Base-by-base conservation (phyloP, 140 eudicot genomes). In the Anethum foeniculum region DNA sequence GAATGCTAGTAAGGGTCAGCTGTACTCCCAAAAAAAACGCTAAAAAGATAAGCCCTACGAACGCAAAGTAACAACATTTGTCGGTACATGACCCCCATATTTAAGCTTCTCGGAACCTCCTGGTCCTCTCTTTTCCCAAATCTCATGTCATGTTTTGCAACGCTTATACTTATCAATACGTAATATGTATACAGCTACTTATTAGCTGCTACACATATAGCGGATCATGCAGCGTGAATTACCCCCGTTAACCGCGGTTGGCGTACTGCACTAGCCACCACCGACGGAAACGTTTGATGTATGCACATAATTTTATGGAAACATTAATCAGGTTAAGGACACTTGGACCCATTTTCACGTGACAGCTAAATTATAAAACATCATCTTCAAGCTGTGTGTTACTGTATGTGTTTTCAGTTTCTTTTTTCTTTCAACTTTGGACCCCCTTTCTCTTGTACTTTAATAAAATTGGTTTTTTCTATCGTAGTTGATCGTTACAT, bases 161-260 rank as follows among this genome's bases (percentile, higher is more conserved):
- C 71, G 0, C 71, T 62, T 62, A 27, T 11, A 10, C 18, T 25
- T 62, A 62, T 60, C 34, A 23, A 0, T 60, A 60, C 69, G 32
- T 25, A n/a, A 60, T n/a, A 1, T n/a, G 14, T 1, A 25, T 60
- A 62, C 71, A 62, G 71, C 74, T 68, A 21, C 3, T 34, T 34
- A 34, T 34, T 34, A 34, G 1, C 38, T 34, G 38, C n/a, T 34
- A 68, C 74, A 68, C 8, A 13, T 16, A 14, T 12, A 32, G 43
- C 74, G 74, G 74, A 68, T 68, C 74, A 68, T 68, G 74, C 74
- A 68, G n/a, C 74, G 43, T 68, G 36, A 68, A 68, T 68, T 34
- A 32, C 44, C 74, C 36, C 43, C 74, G 41, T 21, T 32, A 28
- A 68, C 43, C 74, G 74, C 71, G 74, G 9, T 68, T 68, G 43